phyloP scores from a whole-genome alignment of 306 rosid species.

The Vicia faba region DNA sequence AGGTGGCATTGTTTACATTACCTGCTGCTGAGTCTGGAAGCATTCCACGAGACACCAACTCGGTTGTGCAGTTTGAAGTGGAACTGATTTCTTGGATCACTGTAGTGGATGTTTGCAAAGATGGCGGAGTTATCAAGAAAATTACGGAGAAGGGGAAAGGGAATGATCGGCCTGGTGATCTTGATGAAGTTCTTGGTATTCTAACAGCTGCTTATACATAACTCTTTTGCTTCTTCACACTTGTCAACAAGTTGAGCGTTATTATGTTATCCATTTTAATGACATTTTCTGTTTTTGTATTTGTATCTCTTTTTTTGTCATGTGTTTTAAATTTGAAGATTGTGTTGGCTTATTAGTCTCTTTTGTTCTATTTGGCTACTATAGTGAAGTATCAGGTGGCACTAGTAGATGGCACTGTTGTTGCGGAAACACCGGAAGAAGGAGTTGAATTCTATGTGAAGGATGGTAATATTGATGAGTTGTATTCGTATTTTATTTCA shows the following conservation, averaged over 20 bases:
- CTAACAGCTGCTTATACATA: constrained; percentile 17
- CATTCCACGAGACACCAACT: constrained; percentile 40
- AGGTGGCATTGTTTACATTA: constrained; percentile 60
- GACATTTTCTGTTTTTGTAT: constrained; percentile 25
- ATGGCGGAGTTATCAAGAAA: constrained; percentile 71
- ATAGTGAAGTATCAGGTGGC: constrained; percentile 60
- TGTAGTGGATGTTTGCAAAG: constrained; percentile 61
- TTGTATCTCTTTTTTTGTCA: background rate
- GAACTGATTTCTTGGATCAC: constrained; percentile 66
- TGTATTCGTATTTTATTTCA: constrained; percentile 18
- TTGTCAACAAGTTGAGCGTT: constrained; percentile 32
- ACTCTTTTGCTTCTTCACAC: constrained; percentile 19
- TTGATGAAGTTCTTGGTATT: constrained; percentile 75
- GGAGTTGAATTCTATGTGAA: constrained; percentile 67
- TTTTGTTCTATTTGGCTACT: constrained; percentile 24
- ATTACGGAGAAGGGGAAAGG: constrained; percentile 52
- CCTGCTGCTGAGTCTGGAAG: constrained; percentile 43
- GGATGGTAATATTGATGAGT: constrained; percentile 51
- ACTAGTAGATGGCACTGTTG: constrained; percentile 57
- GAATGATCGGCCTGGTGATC: constrained; percentile 52
- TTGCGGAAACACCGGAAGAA: constrained; percentile 56
- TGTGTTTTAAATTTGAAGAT: background rate
- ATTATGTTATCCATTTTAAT: constrained; percentile 2
- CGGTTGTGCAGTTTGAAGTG: constrained; percentile 53
- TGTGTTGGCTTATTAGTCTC: constrained; percentile 26